phyloP scores from a whole-genome alignment of 2,329 filamentous ascomycete genomes.

The Botrytis tulipae region DNA sequence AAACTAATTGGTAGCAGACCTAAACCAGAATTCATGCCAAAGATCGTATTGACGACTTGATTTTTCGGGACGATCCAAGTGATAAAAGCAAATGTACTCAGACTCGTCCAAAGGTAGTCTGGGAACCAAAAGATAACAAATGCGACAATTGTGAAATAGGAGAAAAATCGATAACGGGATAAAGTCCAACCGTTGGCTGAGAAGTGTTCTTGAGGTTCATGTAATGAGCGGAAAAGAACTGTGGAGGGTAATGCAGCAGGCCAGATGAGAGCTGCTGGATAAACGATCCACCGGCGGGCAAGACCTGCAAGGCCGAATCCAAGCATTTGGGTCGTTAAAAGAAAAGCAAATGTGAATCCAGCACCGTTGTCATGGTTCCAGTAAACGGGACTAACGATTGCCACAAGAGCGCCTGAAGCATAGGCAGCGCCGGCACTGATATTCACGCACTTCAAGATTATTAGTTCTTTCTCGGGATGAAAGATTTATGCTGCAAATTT shows the following conservation, averaged over 20 bases:
- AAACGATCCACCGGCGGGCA: slow-evolving; percentile 50
- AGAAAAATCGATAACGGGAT: slow-evolving; percentile 49
- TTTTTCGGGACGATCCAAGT: slow-evolving; percentile 52
- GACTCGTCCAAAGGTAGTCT: slow-evolving; percentile 47
- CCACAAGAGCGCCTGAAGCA: slow-evolving; percentile 51
- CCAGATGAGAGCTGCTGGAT: slow-evolving; percentile 53
- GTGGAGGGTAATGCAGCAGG: slow-evolving; percentile 49
- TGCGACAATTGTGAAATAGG: slow-evolving; percentile 45
- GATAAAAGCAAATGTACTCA: slow-evolving; percentile 52
- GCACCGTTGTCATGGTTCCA: slow-evolving; percentile 49
- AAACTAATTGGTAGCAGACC: slow-evolving; percentile 46
- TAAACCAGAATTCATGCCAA: slow-evolving; percentile 42
- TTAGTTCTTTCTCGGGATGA: slow-evolving; percentile 43
- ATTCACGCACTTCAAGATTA: slow-evolving; percentile 44
- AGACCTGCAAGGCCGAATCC: slow-evolving; percentile 56
- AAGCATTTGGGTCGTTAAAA: slow-evolving; percentile 52
- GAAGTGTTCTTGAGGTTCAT: slow-evolving; percentile 36
- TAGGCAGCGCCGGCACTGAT: slow-evolving; percentile 42
- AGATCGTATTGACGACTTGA: slow-evolving; percentile 41
- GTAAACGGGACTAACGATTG: slow-evolving; percentile 49
- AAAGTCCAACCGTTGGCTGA: slow-evolving; percentile 45
- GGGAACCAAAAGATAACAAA: slow-evolving; percentile 54
- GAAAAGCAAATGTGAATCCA: slow-evolving; percentile 51
- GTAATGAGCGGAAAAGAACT: slow-evolving; percentile 49
- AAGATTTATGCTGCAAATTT: not conserved